Evolutionary conservation across 2,329 filamentous ascomycete genomes (phyloP), one percentile per base, ranked within the genome.

Genomic region (Pestalotiopsis sp.): DNA sequence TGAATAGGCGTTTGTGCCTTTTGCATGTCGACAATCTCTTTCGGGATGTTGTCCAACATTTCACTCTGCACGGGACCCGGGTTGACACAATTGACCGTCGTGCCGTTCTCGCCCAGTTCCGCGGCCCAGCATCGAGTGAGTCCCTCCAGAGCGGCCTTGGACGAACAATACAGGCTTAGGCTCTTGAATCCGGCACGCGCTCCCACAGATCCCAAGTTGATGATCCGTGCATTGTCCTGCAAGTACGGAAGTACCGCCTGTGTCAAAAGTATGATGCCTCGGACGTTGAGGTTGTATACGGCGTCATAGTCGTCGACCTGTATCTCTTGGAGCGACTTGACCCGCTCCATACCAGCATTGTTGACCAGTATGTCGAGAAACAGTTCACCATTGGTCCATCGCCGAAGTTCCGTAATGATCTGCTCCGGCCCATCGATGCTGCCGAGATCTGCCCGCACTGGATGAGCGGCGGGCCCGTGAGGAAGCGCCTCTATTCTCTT

Each of bases 81-180:
- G 23, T 85, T 85, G 2, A 91, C 85, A 0, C 83, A 82, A 71
- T 91, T 92, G 31, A 90, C 89, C 0, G 89, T 91, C 68, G 87
- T 87, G 0, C 89, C 87, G 68, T 83, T 78, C 3, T 70, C 74
- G 0, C 89, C 89, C 9, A 91, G 78, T 77, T 91, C 89, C 0
- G 82, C 81, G 0, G 90, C 89, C 83, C 87, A 87, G 59, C 81
- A 84, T 6, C 88, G 80, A 11, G 89, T 91, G 67, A 91, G 76
- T 0, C 84, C 87, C 75, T 91, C 89, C 17, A 91, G 75, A 5
- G 88, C 89, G 0, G 86, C 87, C 74, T 91, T 91, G 4, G 84
- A 86, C 0, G 85, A 84, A 61, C 82, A 83, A 75, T 91, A 91
- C 2, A 89, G 75, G 1, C 83, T 80, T 2, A 87, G 71, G 0